Conservation (phyloP, 1,284 basidiomycete species). For the Sporisorium scitamineum region DNA sequence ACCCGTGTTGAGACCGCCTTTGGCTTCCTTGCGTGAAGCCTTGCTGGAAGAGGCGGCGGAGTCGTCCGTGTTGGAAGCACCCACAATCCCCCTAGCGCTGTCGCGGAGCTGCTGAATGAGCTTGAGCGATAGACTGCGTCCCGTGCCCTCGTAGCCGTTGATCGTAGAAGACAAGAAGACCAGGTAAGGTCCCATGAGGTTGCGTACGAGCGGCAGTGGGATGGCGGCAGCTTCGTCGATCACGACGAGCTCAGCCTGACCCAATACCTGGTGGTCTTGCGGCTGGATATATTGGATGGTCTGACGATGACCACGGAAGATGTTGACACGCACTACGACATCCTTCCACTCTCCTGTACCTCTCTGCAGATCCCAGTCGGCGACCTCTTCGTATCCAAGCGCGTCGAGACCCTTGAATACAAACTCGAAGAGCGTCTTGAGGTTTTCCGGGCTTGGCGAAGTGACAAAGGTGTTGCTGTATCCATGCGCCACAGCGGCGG, state of each 20-base stretch:
- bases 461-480: constrained; percentile 99
- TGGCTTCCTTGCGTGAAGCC: constrained; percentile 71
- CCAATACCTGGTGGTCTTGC: constrained; percentile 94
- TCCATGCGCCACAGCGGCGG: constrained; percentile 90
- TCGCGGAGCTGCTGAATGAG: constrained; percentile 94
- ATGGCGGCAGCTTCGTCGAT: constrained; percentile 99
- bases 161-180: constrained; percentile 99
- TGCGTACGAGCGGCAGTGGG: constrained; percentile 91
- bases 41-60: constrained; percentile 72
- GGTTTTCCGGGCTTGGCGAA: constrained; percentile 95
- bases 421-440: constrained; percentile 98
- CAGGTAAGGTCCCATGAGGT: constrained; percentile 95
- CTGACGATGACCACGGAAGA: constrained; percentile 76
- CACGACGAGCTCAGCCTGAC: constrained; percentile 96
- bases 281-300: constrained; percentile 85
- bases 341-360: constrained; percentile 97
- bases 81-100: constrained; percentile 73
- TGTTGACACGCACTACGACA: constrained; percentile 93
- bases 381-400: constrained; percentile 94
- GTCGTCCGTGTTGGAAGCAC: constrained; percentile 59
- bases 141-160: constrained; percentile 99
- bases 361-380: constrained; percentile 95
- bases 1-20: constrained; percentile 47
- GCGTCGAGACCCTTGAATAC: constrained; percentile 96
- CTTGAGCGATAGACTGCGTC: constrained; percentile 95